A percentile compares a stretch with the other conserved stretches of the same genome.
Conservation (phyloP, 768 basidiomycete species). For the Hortiboletus flavorubellus region DNA sequence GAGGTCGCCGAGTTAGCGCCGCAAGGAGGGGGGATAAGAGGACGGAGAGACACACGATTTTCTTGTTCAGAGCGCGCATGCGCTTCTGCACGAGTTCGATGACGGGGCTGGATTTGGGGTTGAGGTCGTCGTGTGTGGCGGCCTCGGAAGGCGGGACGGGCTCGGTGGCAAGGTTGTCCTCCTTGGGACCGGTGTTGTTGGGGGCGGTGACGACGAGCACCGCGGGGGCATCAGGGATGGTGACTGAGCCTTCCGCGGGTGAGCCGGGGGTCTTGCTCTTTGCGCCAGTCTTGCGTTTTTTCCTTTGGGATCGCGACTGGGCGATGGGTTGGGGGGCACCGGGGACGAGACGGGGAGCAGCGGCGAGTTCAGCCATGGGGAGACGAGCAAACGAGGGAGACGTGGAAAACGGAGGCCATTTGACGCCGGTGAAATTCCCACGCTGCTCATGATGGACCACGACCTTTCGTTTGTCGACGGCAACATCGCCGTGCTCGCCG, state of each 20-base stretch:
- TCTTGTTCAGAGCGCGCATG: slow-evolving; percentile 73
- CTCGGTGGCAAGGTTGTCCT: slow-evolving; percentile 46
- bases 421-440: slow-evolving; percentile 19
- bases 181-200: slow-evolving; percentile 44
- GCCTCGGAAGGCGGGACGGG: slow-evolving; percentile 40
- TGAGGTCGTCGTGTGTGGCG: slow-evolving; percentile 41
- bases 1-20: slow-evolving; percentile 8
- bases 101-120: slow-evolving; percentile 60
- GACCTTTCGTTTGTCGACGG: slow-evolving; percentile 67
- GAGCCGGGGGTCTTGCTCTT: slow-evolving; percentile 46
- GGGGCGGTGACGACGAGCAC: slow-evolving; percentile 50
- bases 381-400: not conserved
- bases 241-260: slow-evolving; percentile 38
- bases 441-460: slow-evolving; percentile 21
- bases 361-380: slow-evolving; percentile 34
- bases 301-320: slow-evolving; percentile 58
- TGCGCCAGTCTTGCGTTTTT: slow-evolving; percentile 64
- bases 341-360: slow-evolving; percentile 58
- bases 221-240: slow-evolving; percentile 43
- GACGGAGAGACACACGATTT: slow-evolving; percentile 58
- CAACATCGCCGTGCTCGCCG: slow-evolving; percentile 62
- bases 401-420: slow-evolving; percentile 9
- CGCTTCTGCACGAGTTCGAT: slow-evolving; percentile 80
- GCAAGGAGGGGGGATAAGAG: not conserved
- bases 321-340: slow-evolving; percentile 69